Evolutionary conservation across 2,329 filamentous ascomycete species (phyloP).

Genomic region (Mycosphaerelloides madeirae): DNA sequence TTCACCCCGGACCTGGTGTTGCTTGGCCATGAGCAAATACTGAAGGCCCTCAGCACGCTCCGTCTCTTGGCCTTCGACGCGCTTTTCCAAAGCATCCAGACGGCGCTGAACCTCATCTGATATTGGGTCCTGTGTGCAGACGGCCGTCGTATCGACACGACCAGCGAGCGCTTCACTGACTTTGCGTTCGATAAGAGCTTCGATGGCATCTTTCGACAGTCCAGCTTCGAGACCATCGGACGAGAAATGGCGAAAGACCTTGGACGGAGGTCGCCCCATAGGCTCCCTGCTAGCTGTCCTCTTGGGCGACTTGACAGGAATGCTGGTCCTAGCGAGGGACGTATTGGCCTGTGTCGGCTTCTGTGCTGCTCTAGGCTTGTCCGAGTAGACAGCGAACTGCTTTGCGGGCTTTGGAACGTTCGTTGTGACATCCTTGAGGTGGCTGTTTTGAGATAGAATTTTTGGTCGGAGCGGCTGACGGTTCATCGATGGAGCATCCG

Average conservation of each 20-base stretch:
- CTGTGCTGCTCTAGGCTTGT: constrained; percentile 54
- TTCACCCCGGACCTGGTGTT: constrained; percentile 80
- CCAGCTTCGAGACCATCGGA: constrained; percentile 29
- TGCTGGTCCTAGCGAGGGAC: constrained; percentile 14
- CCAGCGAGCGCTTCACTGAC: constrained; percentile 83
- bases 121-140: constrained; percentile 37
- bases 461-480: constrained; percentile 78
- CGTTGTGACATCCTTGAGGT: constrained; percentile 49
- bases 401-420: constrained; percentile 66
- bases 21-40: constrained; percentile 82
- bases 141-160: constrained; percentile 46
- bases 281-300: constrained; percentile 43
- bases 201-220: constrained; percentile 64
- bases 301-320: constrained; percentile 30
- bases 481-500: constrained; percentile 36
- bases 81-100: constrained; percentile 76
- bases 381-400: constrained; percentile 80
- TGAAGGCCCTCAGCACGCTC: constrained; percentile 80
- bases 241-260: constrained; percentile 6
- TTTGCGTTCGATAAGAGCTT: constrained; percentile 87
- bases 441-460: constrained; percentile 66
- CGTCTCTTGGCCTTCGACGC: constrained; percentile 67
- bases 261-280: constrained; percentile 35
- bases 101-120: constrained; percentile 75
- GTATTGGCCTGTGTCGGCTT: constrained; percentile 25